These are phyloP conservation scores for Malassezia sympodialis DNA, from an alignment of 1,284 basidiomycete genomes.

Conservation along the genomic window DNA sequence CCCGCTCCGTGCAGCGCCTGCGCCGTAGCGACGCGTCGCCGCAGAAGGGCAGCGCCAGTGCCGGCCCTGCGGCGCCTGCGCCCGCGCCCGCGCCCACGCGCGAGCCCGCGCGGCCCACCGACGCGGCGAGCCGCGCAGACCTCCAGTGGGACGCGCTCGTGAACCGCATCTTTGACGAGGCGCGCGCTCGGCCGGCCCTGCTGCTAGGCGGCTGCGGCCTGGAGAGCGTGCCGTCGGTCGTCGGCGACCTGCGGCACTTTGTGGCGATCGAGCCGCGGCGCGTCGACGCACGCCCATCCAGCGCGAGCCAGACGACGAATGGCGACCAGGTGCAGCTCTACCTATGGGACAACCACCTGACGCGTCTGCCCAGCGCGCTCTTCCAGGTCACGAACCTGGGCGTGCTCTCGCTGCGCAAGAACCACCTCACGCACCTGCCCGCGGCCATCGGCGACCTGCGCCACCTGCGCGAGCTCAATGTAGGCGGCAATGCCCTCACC, in stretches of 20 bases:
- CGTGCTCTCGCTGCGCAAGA: constrained; percentile 42
- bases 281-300: background rate
- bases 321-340: constrained; percentile 14
- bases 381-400: constrained; percentile 40
- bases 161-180: constrained; percentile 19
- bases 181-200: constrained; percentile 12
- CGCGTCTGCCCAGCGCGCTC: constrained; percentile 35
- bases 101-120: background rate
- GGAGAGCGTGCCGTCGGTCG: constrained; percentile 13
- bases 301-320: background rate
- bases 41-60: background rate
- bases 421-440: constrained; percentile 35
- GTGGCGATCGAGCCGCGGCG: constrained; percentile 22
- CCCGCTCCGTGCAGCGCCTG: constrained; percentile 5
- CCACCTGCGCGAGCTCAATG: constrained; percentile 36
- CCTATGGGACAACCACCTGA: constrained; percentile 30
- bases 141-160: constrained; percentile 14
- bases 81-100: background rate
- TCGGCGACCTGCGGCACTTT: constrained; percentile 24
- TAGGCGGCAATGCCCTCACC: constrained; percentile 31
- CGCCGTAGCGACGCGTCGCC: constrained; percentile 17
- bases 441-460: constrained; percentile 38
- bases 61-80: no score
- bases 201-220: constrained; percentile 15
- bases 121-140: background rate